phyloP scores from a whole-genome alignment of 192 early-diverging fungal genomes.

The Entomortierella parvispora region DNA sequence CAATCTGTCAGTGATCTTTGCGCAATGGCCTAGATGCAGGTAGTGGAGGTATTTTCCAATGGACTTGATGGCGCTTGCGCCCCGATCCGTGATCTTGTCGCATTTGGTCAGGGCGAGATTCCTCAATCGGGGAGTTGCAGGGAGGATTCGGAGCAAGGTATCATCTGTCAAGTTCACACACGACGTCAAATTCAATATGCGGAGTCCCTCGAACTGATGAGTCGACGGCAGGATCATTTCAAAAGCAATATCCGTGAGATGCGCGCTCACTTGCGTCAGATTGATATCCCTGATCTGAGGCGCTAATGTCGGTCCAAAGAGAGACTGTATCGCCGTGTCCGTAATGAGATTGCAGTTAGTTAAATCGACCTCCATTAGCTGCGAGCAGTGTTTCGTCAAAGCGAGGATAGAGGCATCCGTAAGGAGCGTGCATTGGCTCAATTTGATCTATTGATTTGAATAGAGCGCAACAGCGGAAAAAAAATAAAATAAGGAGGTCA shows the following conservation, averaged over 20 bases:
- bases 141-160: conserved; percentile 49
- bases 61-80: conserved; percentile 55
- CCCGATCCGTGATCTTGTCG: conserved; percentile 61
- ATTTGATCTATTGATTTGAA: conserved; percentile 56
- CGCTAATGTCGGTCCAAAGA: conserved; percentile 50
- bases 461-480: conserved; percentile 5
- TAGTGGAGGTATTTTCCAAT: conserved; percentile 67
- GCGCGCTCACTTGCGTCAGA: conserved; percentile 34
- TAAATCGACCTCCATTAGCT: conserved; percentile 65
- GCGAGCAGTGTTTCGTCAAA: conserved; percentile 58
- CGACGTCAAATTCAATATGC: conserved; percentile 62
- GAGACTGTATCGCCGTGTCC: conserved; percentile 44
- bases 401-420: conserved; percentile 58
- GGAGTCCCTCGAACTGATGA: conserved; percentile 58
- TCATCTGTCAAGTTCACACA: conserved; percentile 59
- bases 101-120: conserved; percentile 68
- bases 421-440: conserved; percentile 61
- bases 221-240: conserved; percentile 23
- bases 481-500: not conserved
- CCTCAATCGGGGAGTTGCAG: conserved; percentile 60
- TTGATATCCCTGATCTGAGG: conserved; percentile 64
- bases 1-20: conserved; percentile 58
- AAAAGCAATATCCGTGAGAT: conserved; percentile 55
- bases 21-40: conserved; percentile 66
- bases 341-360: conserved; percentile 60